Evolutionary conservation across 352 stramenopile species (phyloP).

Genomic region (Phytopythium mirpurense): DNA sequence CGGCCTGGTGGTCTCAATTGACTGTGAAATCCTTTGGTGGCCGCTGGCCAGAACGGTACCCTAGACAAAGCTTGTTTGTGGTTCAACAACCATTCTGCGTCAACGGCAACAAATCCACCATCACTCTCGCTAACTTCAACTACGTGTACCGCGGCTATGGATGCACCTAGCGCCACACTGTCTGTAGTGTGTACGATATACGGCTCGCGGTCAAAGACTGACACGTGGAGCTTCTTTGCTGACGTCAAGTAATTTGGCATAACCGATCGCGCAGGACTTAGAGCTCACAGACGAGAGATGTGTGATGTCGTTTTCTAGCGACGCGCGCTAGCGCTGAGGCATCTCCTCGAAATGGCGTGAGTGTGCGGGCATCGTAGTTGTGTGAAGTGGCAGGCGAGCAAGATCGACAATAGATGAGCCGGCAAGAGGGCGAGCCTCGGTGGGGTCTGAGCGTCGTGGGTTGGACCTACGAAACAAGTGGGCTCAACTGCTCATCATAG

Average conservation of each 20-base stretch:
- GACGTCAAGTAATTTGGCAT: too few species aligned
- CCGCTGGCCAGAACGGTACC: too few species aligned
- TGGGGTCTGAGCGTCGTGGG: neutral
- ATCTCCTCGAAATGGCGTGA: neutral
- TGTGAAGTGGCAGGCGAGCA: neutral
- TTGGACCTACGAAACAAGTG: neutral
- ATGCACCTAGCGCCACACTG: too few species aligned
- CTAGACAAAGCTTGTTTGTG: too few species aligned
- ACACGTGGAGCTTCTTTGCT: neutral
- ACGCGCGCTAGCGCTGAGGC: neutral
- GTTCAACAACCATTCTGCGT: too few species aligned
- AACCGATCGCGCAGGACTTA: neutral
- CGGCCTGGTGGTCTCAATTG: too few species aligned
- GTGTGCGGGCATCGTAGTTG: neutral
- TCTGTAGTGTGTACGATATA: conserved; percentile 18
- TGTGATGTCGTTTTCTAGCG: neutral
- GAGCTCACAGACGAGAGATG: too few species aligned
- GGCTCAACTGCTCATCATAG: neutral
- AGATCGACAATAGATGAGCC: conserved; percentile 1
- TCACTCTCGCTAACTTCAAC: too few species aligned
- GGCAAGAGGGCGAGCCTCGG: neutral
- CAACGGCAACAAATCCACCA: too few species aligned
- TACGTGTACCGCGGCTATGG: too few species aligned
- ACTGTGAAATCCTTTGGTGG: too few species aligned
- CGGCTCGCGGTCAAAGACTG: conserved; percentile 18